phyloP scores from a whole-genome alignment of 2,329 filamentous ascomycete genomes.

The Teratosphaeria gauchensis region DNA sequence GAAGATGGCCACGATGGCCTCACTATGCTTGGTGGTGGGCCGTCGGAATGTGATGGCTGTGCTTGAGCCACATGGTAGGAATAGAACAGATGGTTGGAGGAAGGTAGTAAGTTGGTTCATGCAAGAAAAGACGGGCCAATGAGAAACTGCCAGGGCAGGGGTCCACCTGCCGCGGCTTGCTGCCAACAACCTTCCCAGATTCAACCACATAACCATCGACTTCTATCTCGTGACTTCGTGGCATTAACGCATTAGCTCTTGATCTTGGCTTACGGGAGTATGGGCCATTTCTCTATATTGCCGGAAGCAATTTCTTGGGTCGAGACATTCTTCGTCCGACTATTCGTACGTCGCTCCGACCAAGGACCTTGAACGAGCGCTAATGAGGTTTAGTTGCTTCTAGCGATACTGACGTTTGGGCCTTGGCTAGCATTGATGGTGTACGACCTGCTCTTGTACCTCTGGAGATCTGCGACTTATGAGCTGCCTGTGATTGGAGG shows the following conservation, averaged over 20 bases:
- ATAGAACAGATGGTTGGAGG: background rate
- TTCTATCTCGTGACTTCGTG: background rate
- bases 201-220: background rate
- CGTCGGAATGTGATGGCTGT: background rate
- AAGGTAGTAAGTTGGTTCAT: background rate
- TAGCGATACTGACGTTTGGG: conserved; percentile 50
- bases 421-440: conserved; percentile 54
- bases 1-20: too few relatives aligned
- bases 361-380: conserved; percentile 1
- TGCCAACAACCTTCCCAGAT: conserved; percentile 3
- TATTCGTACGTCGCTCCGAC: conserved; percentile 45
- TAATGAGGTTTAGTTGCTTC: conserved; percentile 41
- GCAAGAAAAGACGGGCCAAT: background rate
- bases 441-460: conserved; percentile 55
- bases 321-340: conserved; percentile 52
- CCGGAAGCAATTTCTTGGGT: conserved; percentile 47
- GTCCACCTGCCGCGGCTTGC: background rate
- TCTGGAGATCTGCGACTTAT: conserved; percentile 48
- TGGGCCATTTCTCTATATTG: conserved; percentile 58
- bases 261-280: conserved; percentile 23
- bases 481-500: conserved; percentile 53
- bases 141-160: background rate
- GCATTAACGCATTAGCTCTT: background rate
- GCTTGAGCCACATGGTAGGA: too few relatives aligned
- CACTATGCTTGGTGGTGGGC: background rate